Evolutionary conservation across 2,329 filamentous ascomycete genomes (phyloP), one percentile per base, ranked within the genome.

Genomic region (Drechslerella stenobrocha): DNA sequence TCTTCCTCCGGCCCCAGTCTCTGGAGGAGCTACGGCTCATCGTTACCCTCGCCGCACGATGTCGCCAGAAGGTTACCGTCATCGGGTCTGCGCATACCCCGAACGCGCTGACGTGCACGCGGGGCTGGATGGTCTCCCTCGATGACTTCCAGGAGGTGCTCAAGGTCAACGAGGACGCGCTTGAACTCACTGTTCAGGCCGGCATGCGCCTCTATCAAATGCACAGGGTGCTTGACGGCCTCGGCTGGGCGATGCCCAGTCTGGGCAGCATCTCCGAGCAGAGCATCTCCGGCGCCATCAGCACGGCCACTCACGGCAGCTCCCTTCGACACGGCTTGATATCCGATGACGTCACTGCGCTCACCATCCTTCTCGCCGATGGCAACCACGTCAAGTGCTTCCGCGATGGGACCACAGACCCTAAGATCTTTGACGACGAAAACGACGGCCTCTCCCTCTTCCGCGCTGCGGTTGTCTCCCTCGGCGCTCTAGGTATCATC

Each of bases 211-310:
- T 98, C 67, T 84, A 84, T 72, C 79, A 86, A 65, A 79, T 98
- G 60, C 87, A 90, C 70, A 81, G 83, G 42, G 83, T 85, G 73
- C 84, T 96, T 28, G 89, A 89, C 71, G 81, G 82, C 56, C 78
- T 86, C 73, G 90, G 89, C 0, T 81, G 96, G 70, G 90, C 90
- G 1, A 87, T 98, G 83, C 88, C 89, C 24, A 96, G 95, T 75
- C 80, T 97, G 45, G 93, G 93, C 32, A 96, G 90, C 76, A 98
- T 98, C 77, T 90, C 96, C 76, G 84, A 90, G 73, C 93, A 98
- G 80, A 93, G 88, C 63, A 86, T 97, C 70, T 90, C 89, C 1
- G 93, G 93, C 24, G 91, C 90, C 11, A 95, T 97, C 69, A 86
- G 88, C 18, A 98, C 93, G 0, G 91, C 88, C 13, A 97, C 93